Base-by-base conservation (phyloP, 176 grass and related monocot species). In the Juncus inflexus region DNA sequence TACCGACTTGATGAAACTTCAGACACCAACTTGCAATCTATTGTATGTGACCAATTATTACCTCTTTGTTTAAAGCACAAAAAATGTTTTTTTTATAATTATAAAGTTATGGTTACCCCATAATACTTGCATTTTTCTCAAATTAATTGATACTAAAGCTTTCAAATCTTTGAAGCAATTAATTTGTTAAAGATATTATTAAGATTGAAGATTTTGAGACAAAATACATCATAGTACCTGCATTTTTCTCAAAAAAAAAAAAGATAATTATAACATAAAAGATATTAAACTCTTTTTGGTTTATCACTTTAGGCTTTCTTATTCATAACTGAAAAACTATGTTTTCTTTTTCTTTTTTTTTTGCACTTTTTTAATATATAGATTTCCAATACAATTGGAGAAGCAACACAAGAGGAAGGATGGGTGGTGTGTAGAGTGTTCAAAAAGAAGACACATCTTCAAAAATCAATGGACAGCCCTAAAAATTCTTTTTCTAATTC, bases 351-450 rank as follows among this genome's bases (percentile, higher is more conserved):
- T 28, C 19, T 28, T 28, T 28, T 28, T 28, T 28, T 28, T 28
- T 28, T 28, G 19, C 19, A 1, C 19, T 28, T 28, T 28, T 28
- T 28, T 52, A 51, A 9, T 14, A 47, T 65, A 50, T 77, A 86
- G 82, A 79, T 77, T 3, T 60, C 69, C 15, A 62, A 52, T 49
- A 43, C 60, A 3, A 65, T 52, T 42, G 90, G 71, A 45, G 90
- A 95, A 15, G 42, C 75, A 8, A 63, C 51, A 39, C 86, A 84
- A 79, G 86, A 95, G 77, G 90, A 95, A 54, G 90, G 83, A 5
- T 95, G 90, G 90, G 90, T 95, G 5, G 74, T 95, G 50, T 95
- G 90, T 83, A 79, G 78, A 77, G 83, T 95, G 39, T 95, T 95
- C 86, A 95, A 84, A 84, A 95, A 95, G 78, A 95, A 87, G 80